Evolutionary conservation across 1,139 yeast species (phyloP), one percentile per base, ranked within the genome.

Genomic region (Kazachstania sp.): DNA sequence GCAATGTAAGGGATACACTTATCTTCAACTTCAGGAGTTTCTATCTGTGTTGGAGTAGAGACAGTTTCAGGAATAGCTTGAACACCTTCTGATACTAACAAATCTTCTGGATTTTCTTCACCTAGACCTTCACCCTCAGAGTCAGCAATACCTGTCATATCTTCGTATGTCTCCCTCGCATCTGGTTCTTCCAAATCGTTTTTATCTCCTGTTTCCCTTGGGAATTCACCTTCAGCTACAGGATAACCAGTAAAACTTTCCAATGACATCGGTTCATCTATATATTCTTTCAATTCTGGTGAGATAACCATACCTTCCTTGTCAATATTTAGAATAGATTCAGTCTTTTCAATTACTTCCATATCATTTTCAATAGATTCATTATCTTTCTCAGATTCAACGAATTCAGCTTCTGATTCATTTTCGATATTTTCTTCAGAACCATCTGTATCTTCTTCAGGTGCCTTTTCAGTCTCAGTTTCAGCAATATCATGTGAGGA

Each of bases 141-240:
- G 2, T 39, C 47, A 7, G 50, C 45, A 26, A 53, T 45, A 39
- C 55, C 59, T 11, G 53, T 52, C 16, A 56, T 37, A 9, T 52
- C 53, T 34, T 54, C 58, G 34, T 47, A 55, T 3, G 58, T 51
- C 35, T 56, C 45, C 13, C 7, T 37, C 15, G 15, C n/a, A 31
- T 38, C 43, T 9, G 28, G 28, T 11, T 12, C 26, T 2, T 4
- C 13, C 15, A 11, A 28, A 15, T 37, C 32, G 15, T 41, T 20
- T 39, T 49, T 45, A 15, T 29, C 36, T 15, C 39, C 39, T 2
- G 15, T 23, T 19, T 15, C 42, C 5, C 5, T 13, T 29, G n/a
- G 20, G 18, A 13, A 29, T 7, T 18, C 32, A 28, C 34, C 35
- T 26, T 28, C 42, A 30, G n/a, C 32, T 3, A 11, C 34, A 12